These are phyloP conservation scores for Cadophora luteo-olivacea DNA, from an alignment of 2,329 filamentous ascomycete genomes.

Conservation along the genomic window DNA sequence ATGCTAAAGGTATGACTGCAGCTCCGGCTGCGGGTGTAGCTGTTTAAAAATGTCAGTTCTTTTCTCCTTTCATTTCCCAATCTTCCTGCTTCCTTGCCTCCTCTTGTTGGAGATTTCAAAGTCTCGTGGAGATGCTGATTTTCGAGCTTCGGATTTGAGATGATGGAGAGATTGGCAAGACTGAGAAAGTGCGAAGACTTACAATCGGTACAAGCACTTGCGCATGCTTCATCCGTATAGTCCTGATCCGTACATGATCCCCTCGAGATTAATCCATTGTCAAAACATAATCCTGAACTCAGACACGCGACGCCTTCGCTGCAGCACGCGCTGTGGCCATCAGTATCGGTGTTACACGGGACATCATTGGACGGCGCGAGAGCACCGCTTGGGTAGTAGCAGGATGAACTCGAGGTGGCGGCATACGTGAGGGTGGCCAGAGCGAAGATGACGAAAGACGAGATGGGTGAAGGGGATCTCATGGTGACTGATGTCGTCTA, in stretches of 20 bases:
- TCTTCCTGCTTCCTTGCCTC: neutral
- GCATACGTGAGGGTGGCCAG: neutral
- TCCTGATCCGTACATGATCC: constrained; percentile 17
- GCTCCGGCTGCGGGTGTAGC: neutral
- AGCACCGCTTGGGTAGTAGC: constrained; percentile 16
- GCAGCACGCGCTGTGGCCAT: constrained; percentile 18
- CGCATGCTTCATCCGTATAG: constrained; percentile 13
- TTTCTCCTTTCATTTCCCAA: neutral
- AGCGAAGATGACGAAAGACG: neutral
- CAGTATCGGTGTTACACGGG: constrained; percentile 15
- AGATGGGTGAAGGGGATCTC: neutral
- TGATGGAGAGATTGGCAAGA: neutral
- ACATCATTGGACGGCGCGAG: neutral
- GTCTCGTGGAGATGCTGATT: no score
- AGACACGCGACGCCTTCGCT: constrained; percentile 8
- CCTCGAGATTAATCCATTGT: constrained; percentile 17
- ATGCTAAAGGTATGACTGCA: neutral
- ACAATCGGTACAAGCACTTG: constrained; percentile 18
- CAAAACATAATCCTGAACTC: constrained; percentile 21
- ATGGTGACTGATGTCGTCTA: neutral
- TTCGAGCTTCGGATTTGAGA: neutral
- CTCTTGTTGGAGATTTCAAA: no score
- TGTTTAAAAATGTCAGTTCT: neutral
- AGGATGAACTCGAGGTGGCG: neutral
- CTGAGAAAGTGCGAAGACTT: neutral